Evolutionary conservation across 108 stramenopile species (phyloP).

Genomic region (Cyclostephanos tholiformis): DNA sequence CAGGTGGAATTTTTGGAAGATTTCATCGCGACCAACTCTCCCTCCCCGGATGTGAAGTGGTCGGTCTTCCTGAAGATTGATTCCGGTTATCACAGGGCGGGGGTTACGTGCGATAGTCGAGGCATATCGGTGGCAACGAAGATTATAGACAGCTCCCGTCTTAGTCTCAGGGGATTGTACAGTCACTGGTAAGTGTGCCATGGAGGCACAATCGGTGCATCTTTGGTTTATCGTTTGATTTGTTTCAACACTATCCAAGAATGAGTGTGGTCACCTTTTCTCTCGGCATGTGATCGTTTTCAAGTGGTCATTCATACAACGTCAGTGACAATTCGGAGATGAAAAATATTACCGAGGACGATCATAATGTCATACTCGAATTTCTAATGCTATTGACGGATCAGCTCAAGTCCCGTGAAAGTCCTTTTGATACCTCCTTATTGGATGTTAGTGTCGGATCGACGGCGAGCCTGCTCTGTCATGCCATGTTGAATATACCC

Average conservation of each 20-base stretch:
- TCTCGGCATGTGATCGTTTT: neutral
- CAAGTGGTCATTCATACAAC: constrained; percentile 44
- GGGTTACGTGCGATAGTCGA: constrained; percentile 13
- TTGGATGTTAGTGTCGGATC: constrained; percentile 40
- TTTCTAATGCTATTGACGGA: constrained; percentile 15
- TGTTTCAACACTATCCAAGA: too few relatives aligned
- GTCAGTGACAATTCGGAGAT: constrained; percentile 12
- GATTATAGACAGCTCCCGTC: constrained; percentile 23
- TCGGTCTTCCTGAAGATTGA: constrained; percentile 44
- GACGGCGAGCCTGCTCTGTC: constrained; percentile 30
- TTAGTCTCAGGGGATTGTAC: constrained; percentile 31
- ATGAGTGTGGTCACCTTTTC: neutral
- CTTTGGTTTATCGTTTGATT: neutral
- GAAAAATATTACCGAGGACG: constrained; percentile 24
- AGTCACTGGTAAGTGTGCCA: constrained; percentile 38
- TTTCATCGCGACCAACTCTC: constrained; percentile 1
- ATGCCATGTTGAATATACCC: constrained; percentile 17
- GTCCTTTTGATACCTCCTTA: constrained; percentile 14
- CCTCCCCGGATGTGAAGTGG: neutral
- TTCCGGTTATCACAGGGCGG: constrained; percentile 47
- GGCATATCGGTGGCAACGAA: constrained; percentile 14
- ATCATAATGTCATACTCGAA: constrained; percentile 14
- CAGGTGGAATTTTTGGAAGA: constrained; percentile 29
- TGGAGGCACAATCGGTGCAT: neutral
- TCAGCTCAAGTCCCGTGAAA: constrained; percentile 3